These are phyloP conservation scores for Effrenium voratum DNA, from an alignment of 73 alveolate species.

Conservation along the genomic window DNA sequence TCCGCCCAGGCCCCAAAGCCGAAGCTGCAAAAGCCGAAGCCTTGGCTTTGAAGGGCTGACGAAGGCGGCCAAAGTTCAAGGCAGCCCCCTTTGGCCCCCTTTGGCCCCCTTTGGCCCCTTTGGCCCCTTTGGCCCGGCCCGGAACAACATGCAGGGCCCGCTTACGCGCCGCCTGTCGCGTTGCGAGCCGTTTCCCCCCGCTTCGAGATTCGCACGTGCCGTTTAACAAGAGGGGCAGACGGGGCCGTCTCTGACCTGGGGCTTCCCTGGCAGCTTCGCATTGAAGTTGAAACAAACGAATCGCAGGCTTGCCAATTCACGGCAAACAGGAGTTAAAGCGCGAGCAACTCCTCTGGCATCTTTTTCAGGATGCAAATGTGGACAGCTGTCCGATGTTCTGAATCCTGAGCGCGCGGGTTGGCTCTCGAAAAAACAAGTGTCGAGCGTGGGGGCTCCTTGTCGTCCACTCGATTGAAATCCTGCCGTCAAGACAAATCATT, in stretches of 20 bases:
- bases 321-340: no score
- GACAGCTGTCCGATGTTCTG: constrained; percentile 73
- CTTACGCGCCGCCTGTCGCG: no score
- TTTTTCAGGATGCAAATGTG: constrained; percentile 92
- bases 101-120: no score
- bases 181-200: no score
- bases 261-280: neutral
- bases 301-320: no score
- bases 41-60: neutral
- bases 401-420: neutral
- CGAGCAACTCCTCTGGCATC: constrained; percentile 86
- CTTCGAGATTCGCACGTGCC: no score
- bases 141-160: no score
- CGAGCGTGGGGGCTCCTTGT: constrained; percentile 26
- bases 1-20: neutral
- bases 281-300: no score
- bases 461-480: constrained; percentile 83
- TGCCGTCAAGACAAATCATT: neutral
- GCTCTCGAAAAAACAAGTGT: neutral
- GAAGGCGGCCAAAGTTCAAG: no score
- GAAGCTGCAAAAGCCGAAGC: neutral
- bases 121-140: no score
- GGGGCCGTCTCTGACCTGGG: neutral
- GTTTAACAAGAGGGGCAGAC: neutral
- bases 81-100: no score